Percentiles rank a stretch among this genome's conserved stretches.
These are phyloP conservation scores for Drechslerella stenobrocha DNA, from an alignment of 2,329 filamentous ascomycete genomes.

Conservation along the genomic window DNA sequence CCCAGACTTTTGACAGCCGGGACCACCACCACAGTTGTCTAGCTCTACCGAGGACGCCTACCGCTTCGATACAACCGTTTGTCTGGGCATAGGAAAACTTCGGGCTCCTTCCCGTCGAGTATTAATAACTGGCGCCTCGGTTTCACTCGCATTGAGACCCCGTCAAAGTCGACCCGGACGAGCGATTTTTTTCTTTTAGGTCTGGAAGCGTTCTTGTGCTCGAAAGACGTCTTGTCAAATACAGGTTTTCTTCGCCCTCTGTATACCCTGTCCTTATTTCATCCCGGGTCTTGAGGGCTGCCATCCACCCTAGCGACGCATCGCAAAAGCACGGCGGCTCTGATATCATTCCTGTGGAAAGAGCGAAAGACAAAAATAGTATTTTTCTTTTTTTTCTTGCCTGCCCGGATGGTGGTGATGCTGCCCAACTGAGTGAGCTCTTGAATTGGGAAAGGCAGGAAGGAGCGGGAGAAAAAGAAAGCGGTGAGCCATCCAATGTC, in stretches of 20 bases:
- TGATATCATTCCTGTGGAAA: constrained; percentile 34
- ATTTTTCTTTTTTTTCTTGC: constrained; percentile 6
- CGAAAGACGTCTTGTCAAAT: neutral
- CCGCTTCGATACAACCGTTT: constrained; percentile 2
- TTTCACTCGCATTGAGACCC: constrained; percentile 11
- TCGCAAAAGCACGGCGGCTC: constrained; percentile 17
- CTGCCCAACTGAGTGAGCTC: neutral
- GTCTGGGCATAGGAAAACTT: neutral
- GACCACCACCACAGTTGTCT: neutral
- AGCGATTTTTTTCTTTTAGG: constrained; percentile 29
- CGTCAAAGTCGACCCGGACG: neutral
- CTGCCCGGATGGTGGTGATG: neutral
- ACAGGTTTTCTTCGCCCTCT: neutral
- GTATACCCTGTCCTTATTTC: neutral
- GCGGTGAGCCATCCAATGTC: constrained; percentile 47
- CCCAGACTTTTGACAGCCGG: neutral
- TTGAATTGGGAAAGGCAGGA: constrained; percentile 1
- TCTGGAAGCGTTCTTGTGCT: neutral
- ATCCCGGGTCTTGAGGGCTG: too few species aligned
- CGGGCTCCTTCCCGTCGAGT: neutral
- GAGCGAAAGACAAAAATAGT: constrained; percentile 1
- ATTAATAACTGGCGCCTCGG: constrained; percentile 5
- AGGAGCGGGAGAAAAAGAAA: neutral
- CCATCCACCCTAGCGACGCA: constrained; percentile 3
- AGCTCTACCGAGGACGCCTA: neutral